Evolutionary conservation across 139 green algal species (phyloP).

Genomic region (Chlamydomonas sphaeroides): DNA sequence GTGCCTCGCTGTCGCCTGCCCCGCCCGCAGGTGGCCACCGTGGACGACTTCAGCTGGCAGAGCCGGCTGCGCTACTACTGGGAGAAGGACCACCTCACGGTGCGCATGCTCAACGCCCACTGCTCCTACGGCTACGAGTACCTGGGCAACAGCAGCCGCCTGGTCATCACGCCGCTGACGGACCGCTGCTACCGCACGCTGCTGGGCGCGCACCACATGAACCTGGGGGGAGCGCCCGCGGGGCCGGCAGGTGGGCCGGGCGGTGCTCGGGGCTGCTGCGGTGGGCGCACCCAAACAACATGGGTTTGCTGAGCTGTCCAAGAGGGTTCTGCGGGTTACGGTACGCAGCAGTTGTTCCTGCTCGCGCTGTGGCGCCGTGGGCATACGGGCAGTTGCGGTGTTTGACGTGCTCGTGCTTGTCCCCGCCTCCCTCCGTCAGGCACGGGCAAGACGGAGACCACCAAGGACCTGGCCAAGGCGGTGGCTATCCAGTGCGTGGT

Average conservation of each 20-base stretch:
- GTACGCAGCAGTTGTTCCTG: too few species aligned
- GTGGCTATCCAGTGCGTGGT: constrained; percentile 84
- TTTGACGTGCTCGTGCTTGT: too few species aligned
- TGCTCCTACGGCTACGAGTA: constrained; percentile 54
- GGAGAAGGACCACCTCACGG: constrained; percentile 57
- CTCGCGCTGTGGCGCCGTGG: too few species aligned
- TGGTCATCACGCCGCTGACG: constrained; percentile 65
- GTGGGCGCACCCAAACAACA: too few species aligned
- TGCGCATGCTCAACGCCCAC: constrained; percentile 66
- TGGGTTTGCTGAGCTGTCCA: too few species aligned
- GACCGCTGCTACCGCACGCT: constrained; percentile 70
- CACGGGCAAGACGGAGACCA: constrained; percentile 84
- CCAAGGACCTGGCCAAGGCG: constrained; percentile 82
- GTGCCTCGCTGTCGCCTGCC: not conserved
- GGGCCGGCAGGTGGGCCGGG: constrained; percentile 55
- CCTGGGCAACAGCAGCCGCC: constrained; percentile 55
- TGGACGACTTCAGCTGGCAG: constrained; percentile 63
- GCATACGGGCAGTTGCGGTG: too few species aligned
- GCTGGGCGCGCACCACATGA: constrained; percentile 69
- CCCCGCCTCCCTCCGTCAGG: too few species aligned
- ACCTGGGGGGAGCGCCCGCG: constrained; percentile 63
- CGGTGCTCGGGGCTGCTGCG: too few species aligned
- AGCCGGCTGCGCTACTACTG: constrained; percentile 61
- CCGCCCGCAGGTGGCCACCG: constrained; percentile 23
- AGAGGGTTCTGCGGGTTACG: too few species aligned